Evolutionary conservation across 1,284 basidiomycete species (phyloP).

Genomic region (Ceratobasidium sp.): DNA sequence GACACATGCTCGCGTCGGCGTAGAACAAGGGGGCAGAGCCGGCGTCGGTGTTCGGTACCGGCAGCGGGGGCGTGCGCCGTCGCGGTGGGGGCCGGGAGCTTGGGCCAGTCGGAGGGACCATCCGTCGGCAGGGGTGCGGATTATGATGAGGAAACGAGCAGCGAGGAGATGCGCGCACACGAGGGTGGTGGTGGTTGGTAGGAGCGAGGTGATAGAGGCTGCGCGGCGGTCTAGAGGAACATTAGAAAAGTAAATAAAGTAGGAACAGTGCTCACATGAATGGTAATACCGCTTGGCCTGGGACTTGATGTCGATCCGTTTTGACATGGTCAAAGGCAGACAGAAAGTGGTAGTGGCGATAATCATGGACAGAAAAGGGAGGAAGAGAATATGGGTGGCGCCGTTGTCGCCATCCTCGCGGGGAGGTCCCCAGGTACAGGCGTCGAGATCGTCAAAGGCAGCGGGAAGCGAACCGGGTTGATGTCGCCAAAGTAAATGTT

Average conservation of each 20-base stretch:
- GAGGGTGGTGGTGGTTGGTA: conserved; percentile 15
- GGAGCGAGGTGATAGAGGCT: conserved; percentile 11
- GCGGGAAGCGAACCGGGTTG: conserved; percentile 27
- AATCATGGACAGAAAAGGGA: conserved; percentile 30
- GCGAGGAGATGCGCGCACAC: conserved; percentile 22
- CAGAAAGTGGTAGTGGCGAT: conserved; percentile 33
- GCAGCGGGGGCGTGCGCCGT: conserved; percentile 14
- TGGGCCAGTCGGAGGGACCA: conserved; percentile 38
- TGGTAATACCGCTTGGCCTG: conserved; percentile 32
- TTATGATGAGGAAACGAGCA: conserved; percentile 33
- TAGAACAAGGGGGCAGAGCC: conserved; percentile 5
- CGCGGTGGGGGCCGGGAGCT: conserved; percentile 35
- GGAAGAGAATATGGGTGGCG: conserved; percentile 22
- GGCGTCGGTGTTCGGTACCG: neutral
- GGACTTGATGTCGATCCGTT: conserved; percentile 18
- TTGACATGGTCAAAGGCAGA: conserved; percentile 31
- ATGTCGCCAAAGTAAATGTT: conserved; percentile 37
- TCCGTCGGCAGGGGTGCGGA: conserved; percentile 30
- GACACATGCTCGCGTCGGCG: conserved; percentile 29
- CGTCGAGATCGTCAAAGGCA: conserved; percentile 32
- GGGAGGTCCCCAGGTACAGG: conserved; percentile 26
- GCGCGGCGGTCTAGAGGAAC: conserved; percentile 7
- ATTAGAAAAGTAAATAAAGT: neutral
- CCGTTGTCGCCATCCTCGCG: conserved; percentile 33
- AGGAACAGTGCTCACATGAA: conserved; percentile 3